Evolutionary conservation across 179 eudicot species (phyloP).

Genomic region (Vitellaria paradoxa): DNA sequence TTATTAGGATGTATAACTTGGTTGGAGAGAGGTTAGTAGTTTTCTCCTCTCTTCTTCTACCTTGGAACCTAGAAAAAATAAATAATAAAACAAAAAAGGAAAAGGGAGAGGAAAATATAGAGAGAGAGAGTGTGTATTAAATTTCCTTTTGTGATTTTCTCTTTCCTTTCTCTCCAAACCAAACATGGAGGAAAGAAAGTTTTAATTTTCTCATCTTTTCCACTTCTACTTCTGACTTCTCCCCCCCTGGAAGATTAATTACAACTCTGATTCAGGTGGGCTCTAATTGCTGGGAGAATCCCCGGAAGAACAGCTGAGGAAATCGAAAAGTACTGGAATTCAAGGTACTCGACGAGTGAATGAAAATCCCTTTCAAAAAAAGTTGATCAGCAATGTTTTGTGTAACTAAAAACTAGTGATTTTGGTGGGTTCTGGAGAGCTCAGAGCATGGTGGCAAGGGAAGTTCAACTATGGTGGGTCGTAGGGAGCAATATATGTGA

Average conservation of each 20-base stretch:
- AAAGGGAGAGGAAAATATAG: no score
- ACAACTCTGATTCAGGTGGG: slow-evolving; percentile 28
- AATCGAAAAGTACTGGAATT: slow-evolving; percentile 42
- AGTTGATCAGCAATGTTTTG: no score
- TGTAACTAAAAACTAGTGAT: background rate
- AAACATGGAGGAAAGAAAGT: no score
- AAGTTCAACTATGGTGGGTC: no score
- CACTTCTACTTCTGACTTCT: no score
- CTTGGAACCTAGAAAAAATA: no score
- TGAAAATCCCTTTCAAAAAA: background rate
- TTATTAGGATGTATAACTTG: slow-evolving; percentile 44
- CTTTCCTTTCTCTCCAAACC: no score
- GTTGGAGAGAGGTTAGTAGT: slow-evolving; percentile 42
- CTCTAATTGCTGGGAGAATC: slow-evolving; percentile 55
- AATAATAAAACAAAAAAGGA: no score
- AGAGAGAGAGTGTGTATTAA: no score
- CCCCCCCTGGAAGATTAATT: no score
- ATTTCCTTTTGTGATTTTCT: no score
- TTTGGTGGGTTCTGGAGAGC: background rate
- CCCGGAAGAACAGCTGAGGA: slow-evolving; percentile 57
- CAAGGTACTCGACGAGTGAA: slow-evolving; percentile 28
- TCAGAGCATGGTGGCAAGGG: background rate
- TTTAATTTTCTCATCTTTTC: no score
- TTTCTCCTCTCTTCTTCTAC: background rate
- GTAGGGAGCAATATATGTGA: background rate